Percentiles rank a stretch among this genome's conserved stretches.
These are phyloP conservation scores for Trypanosoma vivax DNA, from an alignment of 208 protist species.

Conservation along the genomic window DNA sequence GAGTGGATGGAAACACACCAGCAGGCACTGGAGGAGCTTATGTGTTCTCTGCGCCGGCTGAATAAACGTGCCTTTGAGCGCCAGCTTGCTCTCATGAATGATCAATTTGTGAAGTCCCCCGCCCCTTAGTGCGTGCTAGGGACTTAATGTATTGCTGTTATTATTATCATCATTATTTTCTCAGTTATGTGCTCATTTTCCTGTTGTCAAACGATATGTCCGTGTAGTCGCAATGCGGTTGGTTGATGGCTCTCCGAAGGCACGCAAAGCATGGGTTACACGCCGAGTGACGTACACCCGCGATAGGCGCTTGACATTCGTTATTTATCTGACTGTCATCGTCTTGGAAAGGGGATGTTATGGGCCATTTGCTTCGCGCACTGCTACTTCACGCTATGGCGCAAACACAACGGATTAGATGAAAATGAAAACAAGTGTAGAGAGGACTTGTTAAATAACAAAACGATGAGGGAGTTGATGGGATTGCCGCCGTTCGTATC, in stretches of 20 bases:
- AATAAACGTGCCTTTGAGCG: constrained; percentile 59
- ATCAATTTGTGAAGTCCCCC: constrained; percentile 13
- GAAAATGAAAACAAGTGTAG: not conserved
- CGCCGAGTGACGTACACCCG: no score
- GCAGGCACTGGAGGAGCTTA: constrained; percentile 49
- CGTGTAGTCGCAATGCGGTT: no score
- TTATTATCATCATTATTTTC: constrained; percentile 2
- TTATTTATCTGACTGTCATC: no score
- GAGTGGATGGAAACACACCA: constrained; percentile 70
- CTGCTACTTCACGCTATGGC: not conserved
- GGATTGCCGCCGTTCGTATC: no score
- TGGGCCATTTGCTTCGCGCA: no score
- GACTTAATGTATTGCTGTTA: not conserved
- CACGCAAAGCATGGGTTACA: no score
- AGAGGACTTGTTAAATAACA: not conserved
- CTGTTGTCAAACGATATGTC: no score
- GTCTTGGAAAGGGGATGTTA: no score
- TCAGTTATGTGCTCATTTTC: no score
- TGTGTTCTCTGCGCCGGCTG: constrained; percentile 39
- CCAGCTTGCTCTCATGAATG: constrained; percentile 54
- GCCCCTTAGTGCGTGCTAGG: not conserved
- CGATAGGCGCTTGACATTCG: no score
- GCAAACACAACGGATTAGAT: not conserved
- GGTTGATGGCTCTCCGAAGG: no score
- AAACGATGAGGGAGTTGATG: no score